Conservation (phyloP, 1,284 basidiomycete genomes). For the Cryptococcus hybrid region DNA sequence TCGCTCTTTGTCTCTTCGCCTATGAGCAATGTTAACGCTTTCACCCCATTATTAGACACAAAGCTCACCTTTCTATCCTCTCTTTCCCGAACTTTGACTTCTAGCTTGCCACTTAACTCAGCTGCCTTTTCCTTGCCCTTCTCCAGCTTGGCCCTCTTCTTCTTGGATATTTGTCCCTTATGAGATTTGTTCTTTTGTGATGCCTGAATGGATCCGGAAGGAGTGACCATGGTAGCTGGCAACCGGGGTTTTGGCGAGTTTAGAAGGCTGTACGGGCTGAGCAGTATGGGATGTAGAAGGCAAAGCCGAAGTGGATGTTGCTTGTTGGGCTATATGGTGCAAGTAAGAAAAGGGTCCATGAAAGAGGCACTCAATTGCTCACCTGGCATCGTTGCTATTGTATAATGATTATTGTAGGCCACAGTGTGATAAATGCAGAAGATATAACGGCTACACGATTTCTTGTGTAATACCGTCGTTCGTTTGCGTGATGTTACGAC, state of each 20-base stretch:
- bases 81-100: slow-evolving; percentile 33
- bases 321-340: no score
- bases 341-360: no score
- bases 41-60: neutral
- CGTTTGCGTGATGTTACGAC: no score
- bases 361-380: neutral
- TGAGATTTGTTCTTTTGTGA: slow-evolving; percentile 25
- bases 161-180: slow-evolving; percentile 25
- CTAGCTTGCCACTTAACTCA: slow-evolving; percentile 28
- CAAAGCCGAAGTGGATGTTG: no score
- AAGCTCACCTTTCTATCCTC: slow-evolving; percentile 40
- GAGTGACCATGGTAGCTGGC: slow-evolving; percentile 47
- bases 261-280: slow-evolving; percentile 23
- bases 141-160: slow-evolving; percentile 34
- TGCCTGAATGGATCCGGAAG: slow-evolving; percentile 27
- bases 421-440: no score
- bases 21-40: slow-evolving; percentile 5
- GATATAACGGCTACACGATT: no score
- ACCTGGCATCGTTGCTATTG: neutral
- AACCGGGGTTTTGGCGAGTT: slow-evolving; percentile 42
- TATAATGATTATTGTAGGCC: neutral
- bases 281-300: no score
- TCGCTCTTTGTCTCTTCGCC: slow-evolving; percentile 43
- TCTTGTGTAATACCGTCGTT: no score
- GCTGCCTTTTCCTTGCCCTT: slow-evolving; percentile 34